These are phyloP conservation scores for Chenopodium quinoa DNA, from an alignment of 148 eudicot species.

Conservation along the genomic window DNA sequence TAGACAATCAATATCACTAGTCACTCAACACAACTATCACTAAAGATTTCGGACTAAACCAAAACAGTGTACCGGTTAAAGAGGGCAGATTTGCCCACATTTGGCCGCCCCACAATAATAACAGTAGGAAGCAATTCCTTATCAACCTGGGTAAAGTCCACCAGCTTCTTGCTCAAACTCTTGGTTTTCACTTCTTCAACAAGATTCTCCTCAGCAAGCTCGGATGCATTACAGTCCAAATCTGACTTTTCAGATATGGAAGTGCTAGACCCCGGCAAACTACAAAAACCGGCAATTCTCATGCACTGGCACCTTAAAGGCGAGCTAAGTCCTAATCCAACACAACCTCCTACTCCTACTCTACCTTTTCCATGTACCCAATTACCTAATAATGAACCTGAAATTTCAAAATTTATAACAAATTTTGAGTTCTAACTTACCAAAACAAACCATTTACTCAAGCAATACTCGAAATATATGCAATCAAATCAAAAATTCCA, in stretches of 20 bases:
- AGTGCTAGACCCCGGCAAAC: constrained; percentile 3
- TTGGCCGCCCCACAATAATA: constrained; percentile 79
- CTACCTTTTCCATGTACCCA: constrained; percentile 20
- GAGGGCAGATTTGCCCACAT: constrained; percentile 95
- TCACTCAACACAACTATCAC: constrained; percentile 6
- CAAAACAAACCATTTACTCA: background rate
- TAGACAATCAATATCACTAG: background rate
- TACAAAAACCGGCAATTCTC: constrained; percentile 17
- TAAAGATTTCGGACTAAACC: background rate
- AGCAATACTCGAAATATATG: background rate
- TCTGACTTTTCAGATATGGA: background rate
- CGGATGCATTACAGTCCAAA: background rate
- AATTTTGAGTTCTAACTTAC: background rate
- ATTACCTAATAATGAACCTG: constrained; percentile 27
- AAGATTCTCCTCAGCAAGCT: constrained; percentile 18
- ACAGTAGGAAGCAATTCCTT: constrained; percentile 80
- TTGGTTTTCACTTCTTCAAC: constrained; percentile 28
- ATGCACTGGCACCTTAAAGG: constrained; percentile 13
- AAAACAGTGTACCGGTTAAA: constrained; percentile 70
- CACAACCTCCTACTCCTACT: constrained; percentile 13
- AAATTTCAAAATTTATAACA: constrained; percentile 2
- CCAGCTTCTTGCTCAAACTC: constrained; percentile 24
- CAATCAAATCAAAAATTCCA: background rate
- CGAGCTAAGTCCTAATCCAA: background rate
- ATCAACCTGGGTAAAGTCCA: constrained; percentile 74